Evolutionary conservation across 768 basidiomycete species (phyloP), one percentile per base, ranked within the genome.

Genomic region (Boletus patriciae): DNA sequence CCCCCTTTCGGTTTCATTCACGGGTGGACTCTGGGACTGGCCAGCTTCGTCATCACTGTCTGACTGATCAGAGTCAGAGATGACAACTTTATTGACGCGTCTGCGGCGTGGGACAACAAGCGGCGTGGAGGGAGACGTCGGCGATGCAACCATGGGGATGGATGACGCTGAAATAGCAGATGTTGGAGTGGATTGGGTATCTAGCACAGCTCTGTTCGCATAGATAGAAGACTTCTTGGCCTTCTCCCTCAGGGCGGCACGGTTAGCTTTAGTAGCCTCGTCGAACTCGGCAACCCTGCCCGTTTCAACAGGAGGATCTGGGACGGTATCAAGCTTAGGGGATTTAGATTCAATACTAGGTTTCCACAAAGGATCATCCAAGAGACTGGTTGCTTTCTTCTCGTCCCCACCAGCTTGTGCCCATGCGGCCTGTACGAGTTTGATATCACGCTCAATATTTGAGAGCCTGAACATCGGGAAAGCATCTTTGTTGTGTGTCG

Each of bases 151-250:
- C 36, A 73, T 55, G 43, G 73, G 70, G 31, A 78, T 68, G 31
- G 62, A 64, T 29, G 68, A 64, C 3, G 57, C 46, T 1, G 76
- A 70, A 48, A 60, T 41, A n/a, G 54, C 37, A 34, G 66, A 50
- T 10, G 49, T 53, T 12, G 82, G 78, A 1, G 80, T 76, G 16
- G 80, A 69, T 27, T 74, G 73, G 51, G 71, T 73, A 53, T 82
- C 82, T 36, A 86, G 73, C 29, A 74, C 72, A 38, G 78, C 70
- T 54, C 87, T 81, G 60, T 86, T 87, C 41, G 86, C 85, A 62
- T 92, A 92, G 48, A 92, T 92, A 69, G 84, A 79, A n/a, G 90
- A 92, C 65, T 83, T 87, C 71, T 88, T 91, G 21, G 85, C 88
- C 70, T 89, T 86, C 73, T 90, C 88, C 66, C 78, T 85, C 55